phyloP scores from a whole-genome alignment of 148 eudicot genomes.

The Vaccinium vitisidaea region DNA sequence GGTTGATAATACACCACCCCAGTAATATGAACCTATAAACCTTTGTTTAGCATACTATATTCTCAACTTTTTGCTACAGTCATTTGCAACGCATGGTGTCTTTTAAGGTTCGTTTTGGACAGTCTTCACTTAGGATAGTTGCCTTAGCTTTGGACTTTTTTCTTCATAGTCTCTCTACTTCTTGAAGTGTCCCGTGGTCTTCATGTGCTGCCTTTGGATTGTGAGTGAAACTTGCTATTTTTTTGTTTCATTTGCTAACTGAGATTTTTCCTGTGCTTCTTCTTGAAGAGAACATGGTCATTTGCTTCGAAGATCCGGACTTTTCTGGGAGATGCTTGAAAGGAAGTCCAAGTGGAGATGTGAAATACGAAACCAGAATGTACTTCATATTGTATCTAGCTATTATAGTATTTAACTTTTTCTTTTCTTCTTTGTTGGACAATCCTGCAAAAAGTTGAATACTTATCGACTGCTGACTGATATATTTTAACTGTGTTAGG shows the following conservation, averaged over 20 bases:
- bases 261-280: constrained; percentile 17
- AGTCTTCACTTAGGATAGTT: neutral
- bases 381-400: constrained; percentile 31
- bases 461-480: neutral
- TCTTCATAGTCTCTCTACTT: neutral
- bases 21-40: neutral
- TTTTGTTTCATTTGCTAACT: constrained; percentile 17
- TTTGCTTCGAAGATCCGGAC: constrained; percentile 80
- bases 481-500: neutral
- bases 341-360: constrained; percentile 48
- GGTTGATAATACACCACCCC: no score
- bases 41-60: neutral
- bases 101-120: neutral
- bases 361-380: constrained; percentile 62
- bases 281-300: constrained; percentile 91
- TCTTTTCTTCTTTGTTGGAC: neutral
- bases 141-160: neutral
- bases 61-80: neutral
- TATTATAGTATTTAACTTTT: constrained; percentile 10
- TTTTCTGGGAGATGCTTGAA: constrained; percentile 72
- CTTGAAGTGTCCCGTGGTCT: constrained; percentile 2
- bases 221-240: neutral
- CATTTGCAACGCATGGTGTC: neutral
- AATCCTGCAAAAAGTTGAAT: constrained; percentile 1
- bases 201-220: neutral